Conservation (phyloP, 441 rosid genomes). For the Breynia disticha region DNA sequence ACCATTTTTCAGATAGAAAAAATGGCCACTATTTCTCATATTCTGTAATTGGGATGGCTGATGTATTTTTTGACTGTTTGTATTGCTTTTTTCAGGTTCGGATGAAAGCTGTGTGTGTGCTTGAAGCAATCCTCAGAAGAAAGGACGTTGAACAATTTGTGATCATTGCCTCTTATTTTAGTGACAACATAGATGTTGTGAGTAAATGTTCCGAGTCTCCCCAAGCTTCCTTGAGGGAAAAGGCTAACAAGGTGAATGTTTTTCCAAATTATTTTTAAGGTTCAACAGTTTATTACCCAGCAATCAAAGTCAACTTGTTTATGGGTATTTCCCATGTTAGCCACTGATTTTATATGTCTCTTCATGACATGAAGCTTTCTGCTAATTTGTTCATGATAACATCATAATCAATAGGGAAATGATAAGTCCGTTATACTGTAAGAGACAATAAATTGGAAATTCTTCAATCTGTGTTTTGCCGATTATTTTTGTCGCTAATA, state of each 20-base stretch:
- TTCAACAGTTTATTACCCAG: no score
- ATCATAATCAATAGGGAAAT: no score
- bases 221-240: slow-evolving; percentile 82
- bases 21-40: no score
- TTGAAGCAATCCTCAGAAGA: slow-evolving; percentile 77
- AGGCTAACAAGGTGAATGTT: slow-evolving; percentile 59
- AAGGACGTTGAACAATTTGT: slow-evolving; percentile 61
- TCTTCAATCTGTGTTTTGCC: neutral
- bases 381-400: no score
- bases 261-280: no score
- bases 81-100: slow-evolving; percentile 51
- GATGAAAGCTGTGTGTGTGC: slow-evolving; percentile 88
- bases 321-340: no score
- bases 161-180: slow-evolving; percentile 57
- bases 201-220: slow-evolving; percentile 77
- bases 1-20: no score
- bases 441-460: neutral
- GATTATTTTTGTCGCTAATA: slow-evolving; percentile 11
- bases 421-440: neutral
- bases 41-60: no score
- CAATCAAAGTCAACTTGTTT: no score
- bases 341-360: no score
- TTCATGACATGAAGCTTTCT: no score
- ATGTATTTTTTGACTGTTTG: neutral
- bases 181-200: slow-evolving; percentile 55